A percentile compares a stretch with the other conserved stretches of the same genome.
Evolutionary conservation across 805 yeast genomes (phyloP).

Genomic region (Schizosaccharomyces cryophilus): DNA sequence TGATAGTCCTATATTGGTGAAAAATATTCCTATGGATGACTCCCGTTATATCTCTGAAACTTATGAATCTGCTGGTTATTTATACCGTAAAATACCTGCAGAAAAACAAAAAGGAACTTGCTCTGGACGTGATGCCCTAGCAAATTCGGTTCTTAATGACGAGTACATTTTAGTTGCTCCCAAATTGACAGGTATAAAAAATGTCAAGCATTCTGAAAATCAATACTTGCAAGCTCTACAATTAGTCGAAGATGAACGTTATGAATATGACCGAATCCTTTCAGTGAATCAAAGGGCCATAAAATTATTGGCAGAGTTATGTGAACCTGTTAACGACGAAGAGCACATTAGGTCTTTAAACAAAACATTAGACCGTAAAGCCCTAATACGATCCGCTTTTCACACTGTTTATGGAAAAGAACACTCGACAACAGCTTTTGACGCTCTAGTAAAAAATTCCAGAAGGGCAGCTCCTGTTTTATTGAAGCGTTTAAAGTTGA

Average conservation of each 20-base stretch:
- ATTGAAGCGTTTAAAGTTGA: constrained; percentile 74
- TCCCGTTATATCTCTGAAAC: background rate
- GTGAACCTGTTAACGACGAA: constrained; percentile 13
- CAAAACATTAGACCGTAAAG: background rate
- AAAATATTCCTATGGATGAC: background rate
- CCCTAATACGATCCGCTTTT: background rate
- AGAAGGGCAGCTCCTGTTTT: constrained; percentile 87
- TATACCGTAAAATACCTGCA: background rate
- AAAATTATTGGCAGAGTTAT: constrained; percentile 84
- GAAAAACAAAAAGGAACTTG: background rate
- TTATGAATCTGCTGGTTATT: background rate
- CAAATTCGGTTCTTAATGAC: background rate
- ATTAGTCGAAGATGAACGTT: constrained; percentile 91
- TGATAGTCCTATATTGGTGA: background rate
- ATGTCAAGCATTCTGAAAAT: constrained; percentile 50
- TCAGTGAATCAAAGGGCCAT: constrained; percentile 86
- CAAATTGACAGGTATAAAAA: background rate
- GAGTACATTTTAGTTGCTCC: background rate
- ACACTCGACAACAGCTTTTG: constrained; percentile 86
- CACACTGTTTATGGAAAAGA: constrained; percentile 76
- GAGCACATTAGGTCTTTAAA: background rate
- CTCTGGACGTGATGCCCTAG: background rate
- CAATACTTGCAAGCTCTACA: constrained; percentile 90
- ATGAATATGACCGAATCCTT: constrained; percentile 86
- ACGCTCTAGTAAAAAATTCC: constrained; percentile 85